Evolutionary conservation across 345 rosid species (phyloP), one percentile per base, ranked within the genome.

Genomic region (Sisymbrium altissimum): DNA sequence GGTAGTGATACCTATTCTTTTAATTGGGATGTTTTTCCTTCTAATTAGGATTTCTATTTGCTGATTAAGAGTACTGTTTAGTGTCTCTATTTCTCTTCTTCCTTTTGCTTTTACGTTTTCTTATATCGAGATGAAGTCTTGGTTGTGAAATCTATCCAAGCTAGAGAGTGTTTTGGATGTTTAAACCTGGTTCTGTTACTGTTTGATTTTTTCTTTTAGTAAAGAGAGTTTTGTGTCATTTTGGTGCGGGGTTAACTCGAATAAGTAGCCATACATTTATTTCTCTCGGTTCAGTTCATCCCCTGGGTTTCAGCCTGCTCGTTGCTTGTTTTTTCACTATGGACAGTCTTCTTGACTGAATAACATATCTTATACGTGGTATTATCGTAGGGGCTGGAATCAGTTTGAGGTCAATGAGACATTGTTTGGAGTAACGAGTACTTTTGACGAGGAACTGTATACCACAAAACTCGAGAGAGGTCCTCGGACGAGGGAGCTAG

Each of bases 381-480:
- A 54, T 25, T 40, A 74, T 73, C 32, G 10, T 66, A 89, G 97
- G 89, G 84, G 83, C 17, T 95, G 99, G 99, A 82, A 95, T 85
- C 99, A 95, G 76, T 95, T 95, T 83, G 92, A 86, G 80, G 83
- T 88, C 63, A 95, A 95, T 75, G 67, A 84, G 80, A 33, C 68
- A 68, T 76, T 95, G 53, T 95, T 95, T 84, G 99, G 99, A 70
- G 94, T 95, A 44, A 86, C 83, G 59, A 95, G 92, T 81, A 95
- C 99, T 58, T 95, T 90, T 63, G 76, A 89, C 58, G 97, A 92
- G 88, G 99, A 92, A 25, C 84, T 92, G 52, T 95, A 95, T 72
- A 95, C 96, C 8, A 92, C 98, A 76, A 95, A 89, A 81, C 92
- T 95, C 14, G 90, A 88, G 78, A 92, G 84, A 82, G 98, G 96